Percentiles rank a stretch among this genome's conserved stretches.
phyloP scores from a whole-genome alignment of 139 green algal genomes.

The Limnomonas spitsbergensis region DNA sequence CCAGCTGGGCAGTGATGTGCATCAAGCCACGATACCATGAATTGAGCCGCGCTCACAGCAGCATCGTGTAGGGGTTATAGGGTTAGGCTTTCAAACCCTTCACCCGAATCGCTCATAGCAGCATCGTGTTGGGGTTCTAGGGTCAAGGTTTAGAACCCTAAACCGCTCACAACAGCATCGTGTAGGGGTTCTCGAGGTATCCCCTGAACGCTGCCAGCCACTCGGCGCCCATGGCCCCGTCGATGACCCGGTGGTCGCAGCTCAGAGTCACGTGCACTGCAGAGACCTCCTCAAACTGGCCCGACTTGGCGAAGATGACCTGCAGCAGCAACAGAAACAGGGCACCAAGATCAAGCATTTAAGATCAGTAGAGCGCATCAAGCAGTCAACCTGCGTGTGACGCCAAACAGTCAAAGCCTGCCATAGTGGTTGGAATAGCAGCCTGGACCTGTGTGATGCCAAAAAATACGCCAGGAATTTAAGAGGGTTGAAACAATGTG shows the following conservation, averaged over 20 bases:
- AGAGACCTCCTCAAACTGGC: constrained; percentile 28
- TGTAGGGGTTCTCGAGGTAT: constrained; percentile 87
- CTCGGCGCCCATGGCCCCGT: constrained; percentile 92
- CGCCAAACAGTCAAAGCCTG: constrained; percentile 14
- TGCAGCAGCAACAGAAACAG: neutral
- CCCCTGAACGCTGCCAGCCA: constrained; percentile 93
- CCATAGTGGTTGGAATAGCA: too few relatives aligned
- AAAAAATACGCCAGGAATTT: too few relatives aligned
- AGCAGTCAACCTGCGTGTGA: constrained; percentile 50
- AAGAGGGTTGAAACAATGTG: too few relatives aligned
- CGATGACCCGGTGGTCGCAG: constrained; percentile 96
- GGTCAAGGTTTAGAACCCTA: too few relatives aligned
- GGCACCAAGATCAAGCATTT: neutral
- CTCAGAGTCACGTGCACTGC: constrained; percentile 80
- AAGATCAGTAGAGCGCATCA: neutral
- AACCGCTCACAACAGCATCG: constrained; percentile 90
- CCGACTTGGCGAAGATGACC: constrained; percentile 16
- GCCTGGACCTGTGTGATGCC: too few relatives aligned
- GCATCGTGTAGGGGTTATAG: too few relatives aligned
- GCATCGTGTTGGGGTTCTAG: too few relatives aligned
- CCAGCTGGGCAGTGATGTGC: too few relatives aligned
- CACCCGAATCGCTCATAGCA: too few relatives aligned
- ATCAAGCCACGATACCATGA: too few relatives aligned
- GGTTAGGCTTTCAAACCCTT: too few relatives aligned
- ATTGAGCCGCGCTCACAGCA: too few relatives aligned